Conservation (phyloP, 2,329 filamentous ascomycete species). For the Samsoniella hepiali region DNA sequence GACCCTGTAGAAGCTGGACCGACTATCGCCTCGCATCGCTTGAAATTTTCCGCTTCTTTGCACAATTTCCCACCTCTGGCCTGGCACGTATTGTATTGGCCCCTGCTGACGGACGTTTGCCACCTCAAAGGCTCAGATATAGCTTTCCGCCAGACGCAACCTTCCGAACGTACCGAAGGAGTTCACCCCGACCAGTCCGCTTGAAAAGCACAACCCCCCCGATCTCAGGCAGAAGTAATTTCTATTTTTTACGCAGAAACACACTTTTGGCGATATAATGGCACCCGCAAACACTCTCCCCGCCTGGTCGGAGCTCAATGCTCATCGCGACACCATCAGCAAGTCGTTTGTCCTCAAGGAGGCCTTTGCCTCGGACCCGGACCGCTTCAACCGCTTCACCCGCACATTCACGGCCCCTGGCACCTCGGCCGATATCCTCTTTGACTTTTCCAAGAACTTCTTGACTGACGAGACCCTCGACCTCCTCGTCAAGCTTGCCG, state of each 20-base stretch:
- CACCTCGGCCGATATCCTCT: slow-evolving; percentile 84
- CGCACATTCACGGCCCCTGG: slow-evolving; percentile 79
- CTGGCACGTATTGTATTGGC: not conserved
- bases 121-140: not conserved
- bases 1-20: not conserved
- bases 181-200: not conserved
- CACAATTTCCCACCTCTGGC: not conserved
- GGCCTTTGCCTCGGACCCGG: slow-evolving; percentile 81
- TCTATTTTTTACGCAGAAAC: not conserved
- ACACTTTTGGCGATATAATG: slow-evolving; percentile 45
- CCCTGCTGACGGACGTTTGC: slow-evolving; percentile 1
- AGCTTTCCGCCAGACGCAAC: slow-evolving; percentile 4
- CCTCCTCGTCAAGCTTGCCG: slow-evolving; percentile 82
- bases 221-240: no score
- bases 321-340: slow-evolving; percentile 81
- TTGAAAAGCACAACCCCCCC: not conserved
- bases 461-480: slow-evolving; percentile 87
- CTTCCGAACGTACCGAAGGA: slow-evolving; percentile 2
- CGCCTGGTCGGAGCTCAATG: slow-evolving; percentile 86
- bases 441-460: slow-evolving; percentile 99
- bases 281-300: slow-evolving; percentile 81
- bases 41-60: not conserved
- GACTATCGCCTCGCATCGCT: not conserved
- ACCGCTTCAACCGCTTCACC: slow-evolving; percentile 87
- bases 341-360: slow-evolving; percentile 92